Base-by-base conservation (phyloP, 495 filamentous ascomycete genomes). In the Cercophora newfieldiana region DNA sequence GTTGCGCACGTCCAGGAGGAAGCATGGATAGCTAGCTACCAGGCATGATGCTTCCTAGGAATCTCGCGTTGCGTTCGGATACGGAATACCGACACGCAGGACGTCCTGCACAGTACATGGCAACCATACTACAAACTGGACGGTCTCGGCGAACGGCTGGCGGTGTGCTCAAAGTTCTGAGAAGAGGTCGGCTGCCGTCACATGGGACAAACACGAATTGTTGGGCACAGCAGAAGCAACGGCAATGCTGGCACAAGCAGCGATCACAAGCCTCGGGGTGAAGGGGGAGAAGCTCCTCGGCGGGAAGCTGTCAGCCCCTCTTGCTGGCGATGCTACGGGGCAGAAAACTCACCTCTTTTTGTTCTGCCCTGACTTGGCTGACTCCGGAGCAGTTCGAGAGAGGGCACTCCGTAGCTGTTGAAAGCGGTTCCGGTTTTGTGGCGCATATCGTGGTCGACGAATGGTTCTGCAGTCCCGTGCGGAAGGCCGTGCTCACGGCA, bases 401-500 rank as follows among this genome's bases (percentile, higher is more conserved):
- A 44, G 37, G 18, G 18, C 12, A 44, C n/a, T n/a, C n/a, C n/a
- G n/a, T n/a, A n/a, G n/a, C n/a, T n/a, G 37, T 44, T 16, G 37
- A 44, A 44, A 44, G 18, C 37, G 37, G 37, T 2, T 16, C 37
- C 37, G 18, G 37, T 16, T 16, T 44, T 44, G 37, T 14, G 37
- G 37, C 18, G 37, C 37, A 44, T 8, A 8, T 44, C 37, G 30
- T 60, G 33, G 18, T 19, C 54, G 24, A 6, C 26, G 54, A 48
- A 25, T 48, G 19, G 58, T 44, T 60, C 33, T 25, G 21, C 19
- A 18, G 30, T n/a, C 55, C 55, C 21, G 30, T 30, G 19, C 58
- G 58, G 58, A 60, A 60, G 58, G 16, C 58, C 58, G 58, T 60
- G 58, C 58, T 60, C 58, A 60, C 58, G 58, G 58, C 58, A 60